Evolutionary conservation across 768 basidiomycete genomes (phyloP), one percentile per base, ranked within the genome.

Genomic region (Peribolospora kevripleyi): DNA sequence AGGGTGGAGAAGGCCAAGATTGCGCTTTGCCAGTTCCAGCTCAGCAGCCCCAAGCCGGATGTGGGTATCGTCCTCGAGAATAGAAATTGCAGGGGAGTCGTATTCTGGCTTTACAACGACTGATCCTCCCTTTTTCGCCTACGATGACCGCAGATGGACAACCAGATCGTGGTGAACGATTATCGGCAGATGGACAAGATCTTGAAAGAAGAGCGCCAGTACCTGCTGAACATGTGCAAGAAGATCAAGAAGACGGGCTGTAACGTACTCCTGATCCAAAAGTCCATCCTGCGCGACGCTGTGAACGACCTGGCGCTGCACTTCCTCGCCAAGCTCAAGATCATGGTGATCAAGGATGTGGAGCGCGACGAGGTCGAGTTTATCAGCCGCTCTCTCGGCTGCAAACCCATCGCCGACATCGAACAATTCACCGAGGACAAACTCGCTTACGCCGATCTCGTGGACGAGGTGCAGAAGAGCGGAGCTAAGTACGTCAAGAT

Each of bases 141-240:
- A 39, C 38, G 2, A 42, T 39, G 40, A 54, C 56, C 5, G 7
- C 61, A 95, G 90, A 98, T 98, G 91, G 93, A 98, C 69, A 97
- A 98, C 72, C 95, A 91, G 4, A 88, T 98, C 48, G 82, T 97
- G 52, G 95, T 98, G 62, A 97, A 91, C 60, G 91, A 98, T 70
- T 98, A 98, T 71, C 81, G 93, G 13, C 93, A 95, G 68, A 97
- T 98, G 91, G 93, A 97, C 75, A 93, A 95, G 68, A 88, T 97
- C 57, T 81, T 98, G 70, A 97, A 98, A 69, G 93, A 98, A 69
- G 91, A 91, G 56, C 82, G 93, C 49, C 85, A 90, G 68, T 97
- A 98, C 68, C 76, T 98, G 56, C 79, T 98, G 64, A 95, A 88
- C 67, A 77, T 97, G 54, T 91, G 86, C 79, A 97, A 97, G 70